These are phyloP conservation scores for Tylopilus sp. DNA, from an alignment of 1,284 basidiomycete genomes.

Conservation along the genomic window DNA sequence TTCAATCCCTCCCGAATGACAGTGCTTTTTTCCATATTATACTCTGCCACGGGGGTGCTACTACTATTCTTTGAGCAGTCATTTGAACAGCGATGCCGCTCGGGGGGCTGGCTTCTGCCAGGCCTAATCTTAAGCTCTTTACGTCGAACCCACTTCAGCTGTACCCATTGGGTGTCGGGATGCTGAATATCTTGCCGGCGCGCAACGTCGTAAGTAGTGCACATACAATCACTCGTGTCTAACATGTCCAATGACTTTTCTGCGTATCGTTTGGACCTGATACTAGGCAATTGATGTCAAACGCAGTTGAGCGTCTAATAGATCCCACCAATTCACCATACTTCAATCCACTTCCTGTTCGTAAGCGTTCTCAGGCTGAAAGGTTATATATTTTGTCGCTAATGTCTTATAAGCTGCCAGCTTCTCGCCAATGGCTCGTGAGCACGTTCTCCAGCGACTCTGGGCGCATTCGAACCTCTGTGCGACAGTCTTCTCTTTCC, in stretches of 20 bases:
- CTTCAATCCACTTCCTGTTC: slow-evolving; percentile 26
- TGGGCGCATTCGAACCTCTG: slow-evolving; percentile 17
- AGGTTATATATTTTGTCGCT: slow-evolving; percentile 23
- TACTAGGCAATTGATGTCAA: slow-evolving; percentile 44
- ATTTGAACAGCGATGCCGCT: slow-evolving; percentile 39
- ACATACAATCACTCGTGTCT: background rate
- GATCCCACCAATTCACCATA: slow-evolving; percentile 19
- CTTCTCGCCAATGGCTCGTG: slow-evolving; percentile 15
- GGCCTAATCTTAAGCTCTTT: too few species aligned
- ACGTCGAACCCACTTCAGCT: too few species aligned
- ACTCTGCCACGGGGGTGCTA: slow-evolving; percentile 31
- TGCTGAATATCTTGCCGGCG: slow-evolving; percentile 37
- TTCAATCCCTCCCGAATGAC: slow-evolving; percentile 28
- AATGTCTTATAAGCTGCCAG: slow-evolving; percentile 37
- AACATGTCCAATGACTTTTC: background rate
- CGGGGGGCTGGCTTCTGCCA: too few species aligned
- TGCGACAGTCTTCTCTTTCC: slow-evolving; percentile 21
- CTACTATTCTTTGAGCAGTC: slow-evolving; percentile 28
- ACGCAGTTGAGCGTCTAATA: slow-evolving; percentile 26
- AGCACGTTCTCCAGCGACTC: slow-evolving; percentile 32
- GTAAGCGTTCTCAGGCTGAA: slow-evolving; percentile 26
- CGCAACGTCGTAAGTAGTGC: background rate
- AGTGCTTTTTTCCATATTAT: slow-evolving; percentile 20
- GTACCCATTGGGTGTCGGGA: slow-evolving; percentile 20
- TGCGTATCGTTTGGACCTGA: too few species aligned